These are phyloP conservation scores for Talaromyces islandicus DNA, from an alignment of 2,329 filamentous ascomycete species.

Conservation along the genomic window DNA sequence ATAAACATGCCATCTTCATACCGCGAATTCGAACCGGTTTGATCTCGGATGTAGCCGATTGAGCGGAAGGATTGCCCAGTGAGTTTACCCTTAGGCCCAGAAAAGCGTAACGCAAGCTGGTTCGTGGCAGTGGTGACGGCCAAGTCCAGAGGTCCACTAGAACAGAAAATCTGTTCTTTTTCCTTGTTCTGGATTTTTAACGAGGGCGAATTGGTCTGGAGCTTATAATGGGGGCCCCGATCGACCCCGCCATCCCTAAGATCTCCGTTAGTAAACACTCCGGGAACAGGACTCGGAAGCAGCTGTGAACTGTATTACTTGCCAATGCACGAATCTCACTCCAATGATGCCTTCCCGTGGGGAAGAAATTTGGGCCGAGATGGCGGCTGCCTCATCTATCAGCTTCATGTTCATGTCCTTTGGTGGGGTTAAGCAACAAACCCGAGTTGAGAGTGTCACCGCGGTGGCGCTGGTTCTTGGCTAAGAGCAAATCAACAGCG, in stretches of 20 bases:
- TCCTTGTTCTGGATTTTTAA: slow-evolving; percentile 21
- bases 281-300: background rate
- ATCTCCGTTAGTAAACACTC: background rate
- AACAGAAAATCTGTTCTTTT: slow-evolving; percentile 22
- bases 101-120: slow-evolving; percentile 25
- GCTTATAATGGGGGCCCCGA: slow-evolving; percentile 29
- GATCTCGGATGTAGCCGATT: slow-evolving; percentile 31
- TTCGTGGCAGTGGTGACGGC: slow-evolving; percentile 29
- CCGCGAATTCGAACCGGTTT: slow-evolving; percentile 23
- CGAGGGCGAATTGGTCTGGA: slow-evolving; percentile 20
- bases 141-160: slow-evolving; percentile 27
- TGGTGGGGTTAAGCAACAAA: slow-evolving; percentile 13
- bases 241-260: slow-evolving; percentile 28
- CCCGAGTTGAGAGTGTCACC: slow-evolving; percentile 35
- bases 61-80: slow-evolving; percentile 34
- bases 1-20: slow-evolving; percentile 31
- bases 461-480: slow-evolving; percentile 29
- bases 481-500: slow-evolving; percentile 19
- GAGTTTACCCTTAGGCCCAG: slow-evolving; percentile 19
- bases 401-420: background rate
- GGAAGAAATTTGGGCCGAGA: slow-evolving; percentile 28
- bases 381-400: slow-evolving; percentile 19
- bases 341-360: slow-evolving; percentile 32
- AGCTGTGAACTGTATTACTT: background rate
- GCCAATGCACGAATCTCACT: slow-evolving; percentile 34